Percentiles rank a stretch among this genome's conserved stretches.
Conservation (phyloP, 164 flowering plant species). For the Warburgia ugandensis region DNA sequence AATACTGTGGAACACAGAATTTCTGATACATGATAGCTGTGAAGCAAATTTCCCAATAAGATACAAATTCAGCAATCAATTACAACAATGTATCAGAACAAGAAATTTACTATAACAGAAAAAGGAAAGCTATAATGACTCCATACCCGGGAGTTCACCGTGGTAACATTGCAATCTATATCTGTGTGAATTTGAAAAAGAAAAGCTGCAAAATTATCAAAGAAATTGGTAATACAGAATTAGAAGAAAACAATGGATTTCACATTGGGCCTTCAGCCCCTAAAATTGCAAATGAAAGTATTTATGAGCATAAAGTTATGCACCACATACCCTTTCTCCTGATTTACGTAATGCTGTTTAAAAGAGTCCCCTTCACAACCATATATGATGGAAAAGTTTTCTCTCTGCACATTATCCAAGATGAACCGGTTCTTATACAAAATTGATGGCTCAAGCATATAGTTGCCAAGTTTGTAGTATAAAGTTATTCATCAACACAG, state of each 20-base stretch:
- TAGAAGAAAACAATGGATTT: not conserved
- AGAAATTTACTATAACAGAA: constrained; percentile 43
- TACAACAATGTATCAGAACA: not conserved
- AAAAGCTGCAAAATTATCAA: constrained; percentile 31
- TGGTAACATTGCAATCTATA: constrained; percentile 69
- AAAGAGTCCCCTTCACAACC: constrained; percentile 54
- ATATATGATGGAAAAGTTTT: constrained; percentile 55
- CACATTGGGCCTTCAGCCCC: no score
- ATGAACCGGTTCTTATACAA: not conserved
- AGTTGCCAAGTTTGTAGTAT: no score
- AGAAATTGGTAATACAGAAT: not conserved
- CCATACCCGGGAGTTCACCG: no score
- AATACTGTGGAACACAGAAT: constrained; percentile 41
- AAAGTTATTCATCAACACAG: no score
- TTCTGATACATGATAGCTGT: constrained; percentile 41
- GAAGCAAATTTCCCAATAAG: constrained; percentile 9
- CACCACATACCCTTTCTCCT: constrained; percentile 35
- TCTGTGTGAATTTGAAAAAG: constrained; percentile 59
- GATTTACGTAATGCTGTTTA: constrained; percentile 49
- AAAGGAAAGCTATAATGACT: no score
- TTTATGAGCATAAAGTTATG: not conserved
- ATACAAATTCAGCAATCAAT: constrained; percentile 1
- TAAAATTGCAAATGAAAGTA: not conserved
- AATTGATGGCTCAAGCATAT: no score
- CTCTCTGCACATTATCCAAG: constrained; percentile 35